phyloP scores from a whole-genome alignment of 169 alveolate species.

The Eimeria nieschulzi region DNA sequence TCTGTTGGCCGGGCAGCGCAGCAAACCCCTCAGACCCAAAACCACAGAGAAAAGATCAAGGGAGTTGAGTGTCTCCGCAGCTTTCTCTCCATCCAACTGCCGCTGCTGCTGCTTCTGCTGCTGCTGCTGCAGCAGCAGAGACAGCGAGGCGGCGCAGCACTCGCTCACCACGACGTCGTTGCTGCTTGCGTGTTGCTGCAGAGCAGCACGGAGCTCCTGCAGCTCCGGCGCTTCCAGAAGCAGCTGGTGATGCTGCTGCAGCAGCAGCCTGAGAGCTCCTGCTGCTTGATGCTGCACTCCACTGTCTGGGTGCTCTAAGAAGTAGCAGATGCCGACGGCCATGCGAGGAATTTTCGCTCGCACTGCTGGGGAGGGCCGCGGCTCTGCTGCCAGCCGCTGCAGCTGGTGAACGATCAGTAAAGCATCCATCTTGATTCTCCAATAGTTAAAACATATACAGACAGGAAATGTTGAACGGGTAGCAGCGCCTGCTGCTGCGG shows the following conservation, averaged over 20 bases:
- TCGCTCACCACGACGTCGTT: conserved; percentile 44
- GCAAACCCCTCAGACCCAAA: conserved; percentile 48
- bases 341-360: conserved; percentile 68
- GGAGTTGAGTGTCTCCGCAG: conserved; percentile 28
- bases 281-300: conserved; percentile 76
- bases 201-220: conserved; percentile 38
- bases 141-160: conserved; percentile 49
- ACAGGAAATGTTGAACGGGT: too few species aligned
- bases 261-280: conserved; percentile 40
- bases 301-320: conserved; percentile 70
- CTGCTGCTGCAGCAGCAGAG: conserved; percentile 4
- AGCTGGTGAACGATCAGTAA: conserved; percentile 72
- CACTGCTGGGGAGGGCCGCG: conserved; percentile 69
- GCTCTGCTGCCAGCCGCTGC: conserved; percentile 72
- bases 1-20: conserved; percentile 51
- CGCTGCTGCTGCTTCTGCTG: conserved; percentile 19
- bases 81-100: conserved; percentile 18
- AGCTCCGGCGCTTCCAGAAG: conserved; percentile 38
- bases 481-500: too few species aligned
- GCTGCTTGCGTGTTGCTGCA: conserved; percentile 51
- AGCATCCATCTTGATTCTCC: conserved; percentile 59
- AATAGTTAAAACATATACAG: too few species aligned
- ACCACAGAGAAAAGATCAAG: conserved; percentile 59
- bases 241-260: conserved; percentile 43
- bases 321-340: conserved; percentile 67